Percentiles rank a stretch among this genome's conserved stretches.
These are phyloP conservation scores for Hypoxylon rubiginosum DNA, from an alignment of 2,329 filamentous ascomycete species.

Conservation along the genomic window DNA sequence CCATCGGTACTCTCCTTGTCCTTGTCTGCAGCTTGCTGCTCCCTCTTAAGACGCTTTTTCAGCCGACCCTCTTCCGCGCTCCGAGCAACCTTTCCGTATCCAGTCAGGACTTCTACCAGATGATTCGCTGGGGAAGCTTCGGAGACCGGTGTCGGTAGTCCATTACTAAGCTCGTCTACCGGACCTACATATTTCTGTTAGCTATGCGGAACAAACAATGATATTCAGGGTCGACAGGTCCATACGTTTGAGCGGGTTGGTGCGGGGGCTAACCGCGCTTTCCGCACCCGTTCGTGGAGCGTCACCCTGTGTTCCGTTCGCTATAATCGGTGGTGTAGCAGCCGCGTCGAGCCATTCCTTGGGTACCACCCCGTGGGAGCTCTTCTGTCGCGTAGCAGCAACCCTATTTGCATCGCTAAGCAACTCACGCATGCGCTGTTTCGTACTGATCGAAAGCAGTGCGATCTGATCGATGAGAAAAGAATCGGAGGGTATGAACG, in stretches of 20 bases:
- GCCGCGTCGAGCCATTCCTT: constrained; percentile 82
- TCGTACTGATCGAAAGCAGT: constrained; percentile 84
- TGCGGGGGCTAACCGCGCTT: constrained; percentile 65
- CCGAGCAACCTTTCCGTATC: constrained; percentile 74
- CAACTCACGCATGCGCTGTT: constrained; percentile 81
- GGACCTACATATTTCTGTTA: constrained; percentile 57
- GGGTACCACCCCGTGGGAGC: constrained; percentile 84
- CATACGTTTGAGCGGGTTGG: constrained; percentile 72
- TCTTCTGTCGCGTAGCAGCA: constrained; percentile 78
- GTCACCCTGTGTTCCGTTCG: constrained; percentile 41
- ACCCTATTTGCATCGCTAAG: constrained; percentile 82
- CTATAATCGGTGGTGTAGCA: constrained; percentile 58
- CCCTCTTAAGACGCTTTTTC: constrained; percentile 74
- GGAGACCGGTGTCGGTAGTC: constrained; percentile 62
- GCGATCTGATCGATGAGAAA: constrained; percentile 85
- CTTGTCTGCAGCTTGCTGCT: constrained; percentile 62
- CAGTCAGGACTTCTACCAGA: constrained; percentile 67
- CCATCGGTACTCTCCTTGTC: constrained; percentile 62
- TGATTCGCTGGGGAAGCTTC: constrained; percentile 64
- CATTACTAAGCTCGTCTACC: constrained; percentile 57
- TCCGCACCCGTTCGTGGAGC: constrained; percentile 53
- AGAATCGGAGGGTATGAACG: constrained; percentile 81
- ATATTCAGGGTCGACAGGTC: constrained; percentile 46
- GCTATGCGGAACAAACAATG: constrained; percentile 34
- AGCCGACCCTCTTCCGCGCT: constrained; percentile 80